Conservation (phyloP, 768 basidiomycete species). For the Auriscalpium vulgare region DNA sequence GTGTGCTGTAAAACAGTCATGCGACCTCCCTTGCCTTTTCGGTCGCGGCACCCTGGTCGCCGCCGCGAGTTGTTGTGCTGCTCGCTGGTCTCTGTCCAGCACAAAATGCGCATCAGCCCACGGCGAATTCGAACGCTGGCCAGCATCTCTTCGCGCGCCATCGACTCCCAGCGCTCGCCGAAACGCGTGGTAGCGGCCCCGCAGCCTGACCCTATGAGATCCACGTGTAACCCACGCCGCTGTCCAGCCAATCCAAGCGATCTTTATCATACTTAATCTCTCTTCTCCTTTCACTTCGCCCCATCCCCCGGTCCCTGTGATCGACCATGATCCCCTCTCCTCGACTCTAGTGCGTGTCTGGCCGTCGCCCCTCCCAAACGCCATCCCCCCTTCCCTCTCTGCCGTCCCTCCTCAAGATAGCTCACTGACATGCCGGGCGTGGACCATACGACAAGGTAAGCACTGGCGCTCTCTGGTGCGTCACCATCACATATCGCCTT, state of each 20-base stretch:
- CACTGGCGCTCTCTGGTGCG: neutral
- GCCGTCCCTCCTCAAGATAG: neutral
- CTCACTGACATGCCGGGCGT: neutral
- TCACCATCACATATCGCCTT: neutral
- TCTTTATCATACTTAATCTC: constrained; percentile 8
- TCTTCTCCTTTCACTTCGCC: neutral
- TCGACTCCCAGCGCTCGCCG: neutral
- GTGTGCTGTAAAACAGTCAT: neutral
- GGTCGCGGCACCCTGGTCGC: neutral
- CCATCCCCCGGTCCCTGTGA: neutral
- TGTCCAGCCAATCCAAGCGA: neutral
- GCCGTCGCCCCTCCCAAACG: neutral
- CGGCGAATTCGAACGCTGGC: neutral
- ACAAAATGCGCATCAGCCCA: neutral
- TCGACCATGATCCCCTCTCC: neutral
- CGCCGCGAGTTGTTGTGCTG: no score
- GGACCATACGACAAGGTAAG: neutral
- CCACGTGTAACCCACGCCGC: constrained; percentile 6
- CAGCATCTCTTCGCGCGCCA: neutral
- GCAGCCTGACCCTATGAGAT: neutral
- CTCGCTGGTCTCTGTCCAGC: neutral
- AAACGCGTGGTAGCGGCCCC: neutral
- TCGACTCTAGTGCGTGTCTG: neutral
- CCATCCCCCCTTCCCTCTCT: neutral
- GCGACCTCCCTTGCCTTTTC: neutral